These are phyloP conservation scores for Noccaea bulbosa DNA, from an alignment of 345 rosid species.

Conservation along the genomic window DNA sequence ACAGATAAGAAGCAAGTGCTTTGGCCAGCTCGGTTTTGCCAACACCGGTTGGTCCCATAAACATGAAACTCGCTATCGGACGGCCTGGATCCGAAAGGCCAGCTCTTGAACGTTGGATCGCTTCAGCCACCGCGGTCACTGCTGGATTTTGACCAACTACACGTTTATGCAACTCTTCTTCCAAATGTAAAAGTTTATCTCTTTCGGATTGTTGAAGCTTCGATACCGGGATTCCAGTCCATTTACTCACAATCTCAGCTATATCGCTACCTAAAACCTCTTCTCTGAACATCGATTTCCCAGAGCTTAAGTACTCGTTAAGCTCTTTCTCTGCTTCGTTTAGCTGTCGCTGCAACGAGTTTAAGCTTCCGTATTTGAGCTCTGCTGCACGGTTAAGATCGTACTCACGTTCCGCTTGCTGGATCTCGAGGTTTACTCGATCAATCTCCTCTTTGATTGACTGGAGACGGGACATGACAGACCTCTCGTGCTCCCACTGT, in stretches of 20 bases:
- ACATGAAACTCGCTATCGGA: constrained; percentile 99
- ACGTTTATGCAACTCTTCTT: constrained; percentile 89
- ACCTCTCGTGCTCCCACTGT: constrained; percentile 99
- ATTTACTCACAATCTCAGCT: constrained; percentile 93
- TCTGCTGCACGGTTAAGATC: constrained; percentile 99
- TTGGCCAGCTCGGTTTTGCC: constrained; percentile 98
- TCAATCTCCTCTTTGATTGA: constrained; percentile 99
- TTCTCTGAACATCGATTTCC: constrained; percentile 97
- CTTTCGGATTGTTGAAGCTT: constrained; percentile 96
- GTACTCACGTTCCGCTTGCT: constrained; percentile 97
- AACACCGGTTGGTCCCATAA: constrained; percentile 99
- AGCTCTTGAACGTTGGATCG: constrained; percentile 97
- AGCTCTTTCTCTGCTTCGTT: constrained; percentile 84
- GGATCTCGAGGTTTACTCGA: constrained; percentile 93
- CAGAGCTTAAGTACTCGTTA: constrained; percentile 82
- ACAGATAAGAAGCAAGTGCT: constrained; percentile 88
- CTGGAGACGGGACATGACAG: constrained; percentile 93
- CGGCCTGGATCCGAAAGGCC: constrained; percentile 97
- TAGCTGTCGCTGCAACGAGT: constrained; percentile 86
- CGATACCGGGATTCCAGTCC: constrained; percentile 98
- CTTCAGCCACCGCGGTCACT: constrained; percentile 91
- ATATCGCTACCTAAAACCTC: constrained; percentile 94
- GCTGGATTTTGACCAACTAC: constrained; percentile 98
- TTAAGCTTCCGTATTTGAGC: constrained; percentile 92
- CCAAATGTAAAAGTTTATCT: constrained; percentile 85